Percentiles rank a stretch among this genome's conserved stretches.
Evolutionary conservation across 1,284 basidiomycete genomes (phyloP).

Genomic region (Cystobasidium pallidum): DNA sequence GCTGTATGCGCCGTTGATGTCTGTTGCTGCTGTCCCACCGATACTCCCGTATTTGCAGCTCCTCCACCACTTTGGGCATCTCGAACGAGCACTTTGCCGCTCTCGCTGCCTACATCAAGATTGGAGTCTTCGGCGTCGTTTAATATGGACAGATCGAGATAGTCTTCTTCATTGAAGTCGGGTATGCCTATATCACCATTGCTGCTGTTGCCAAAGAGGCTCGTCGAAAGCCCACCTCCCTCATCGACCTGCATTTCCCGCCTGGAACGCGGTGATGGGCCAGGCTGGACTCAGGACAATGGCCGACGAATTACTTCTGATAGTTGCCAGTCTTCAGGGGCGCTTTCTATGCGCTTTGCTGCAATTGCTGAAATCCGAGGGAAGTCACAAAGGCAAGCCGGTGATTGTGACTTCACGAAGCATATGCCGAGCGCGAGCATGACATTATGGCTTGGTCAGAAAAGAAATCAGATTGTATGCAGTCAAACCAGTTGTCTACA

Average conservation of each 20-base stretch:
- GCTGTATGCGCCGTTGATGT: not conserved
- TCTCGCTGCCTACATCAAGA: not conserved
- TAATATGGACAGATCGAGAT: slow-evolving; percentile 16
- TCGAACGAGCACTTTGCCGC: not conserved
- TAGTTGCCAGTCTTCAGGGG: not conserved
- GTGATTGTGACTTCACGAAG: not conserved
- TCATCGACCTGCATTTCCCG: slow-evolving; percentile 21
- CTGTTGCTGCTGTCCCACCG: not conserved
- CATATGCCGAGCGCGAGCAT: not conserved
- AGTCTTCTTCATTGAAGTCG: slow-evolving; percentile 27
- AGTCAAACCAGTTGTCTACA: not conserved
- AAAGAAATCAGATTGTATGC: too few species aligned
- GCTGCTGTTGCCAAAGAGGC: slow-evolving; percentile 11
- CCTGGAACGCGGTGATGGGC: slow-evolving; percentile 5
- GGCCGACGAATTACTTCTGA: not conserved
- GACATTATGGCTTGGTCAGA: too few species aligned
- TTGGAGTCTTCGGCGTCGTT: slow-evolving; percentile 27
- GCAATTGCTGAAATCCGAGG: not conserved
- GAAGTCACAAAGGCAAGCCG: slow-evolving; percentile 14
- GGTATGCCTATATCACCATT: slow-evolving; percentile 14
- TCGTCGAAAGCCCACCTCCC: not conserved
- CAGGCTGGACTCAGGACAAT: not conserved
- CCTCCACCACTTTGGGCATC: not conserved
- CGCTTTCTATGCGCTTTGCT: not conserved
- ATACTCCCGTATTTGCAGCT: not conserved